Evolutionary conservation across 2,329 filamentous ascomycete species (phyloP).

Genomic region (Triangularia verruculosa): DNA sequence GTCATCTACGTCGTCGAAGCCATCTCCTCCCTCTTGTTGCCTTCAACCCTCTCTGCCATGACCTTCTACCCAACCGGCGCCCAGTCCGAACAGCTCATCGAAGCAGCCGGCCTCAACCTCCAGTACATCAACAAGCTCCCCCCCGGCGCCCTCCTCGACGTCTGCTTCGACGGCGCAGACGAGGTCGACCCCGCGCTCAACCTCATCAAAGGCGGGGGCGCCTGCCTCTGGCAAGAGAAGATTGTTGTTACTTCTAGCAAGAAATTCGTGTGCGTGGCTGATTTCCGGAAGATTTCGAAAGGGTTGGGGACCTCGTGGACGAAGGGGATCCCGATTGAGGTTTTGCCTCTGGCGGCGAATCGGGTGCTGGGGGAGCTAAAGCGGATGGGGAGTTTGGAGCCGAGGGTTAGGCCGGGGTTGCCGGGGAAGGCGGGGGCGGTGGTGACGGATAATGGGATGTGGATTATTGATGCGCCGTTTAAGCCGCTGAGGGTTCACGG

Average conservation of each 20-base stretch:
- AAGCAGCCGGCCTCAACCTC: constrained; percentile 71
- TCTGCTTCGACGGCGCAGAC: constrained; percentile 94
- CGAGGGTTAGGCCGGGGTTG: constrained; percentile 68
- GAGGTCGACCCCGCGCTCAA: constrained; percentile 94
- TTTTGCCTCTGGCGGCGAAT: constrained; percentile 78
- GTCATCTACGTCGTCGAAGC: constrained; percentile 84
- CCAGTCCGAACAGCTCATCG: constrained; percentile 84
- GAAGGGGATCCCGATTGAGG: constrained; percentile 84
- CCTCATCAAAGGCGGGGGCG: constrained; percentile 95
- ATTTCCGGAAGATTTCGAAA: constrained; percentile 88
- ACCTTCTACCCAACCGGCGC: constrained; percentile 90
- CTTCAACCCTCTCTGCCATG: constrained; percentile 57
- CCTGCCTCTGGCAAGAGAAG: constrained; percentile 98
- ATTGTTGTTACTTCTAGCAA: constrained; percentile 77
- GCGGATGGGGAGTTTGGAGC: constrained; percentile 68
- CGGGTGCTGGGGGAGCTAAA: constrained; percentile 72
- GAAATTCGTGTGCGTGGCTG: constrained; percentile 74
- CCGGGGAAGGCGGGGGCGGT: constrained; percentile 79
- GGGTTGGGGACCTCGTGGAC: constrained; percentile 75
- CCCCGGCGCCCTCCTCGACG: constrained; percentile 64
- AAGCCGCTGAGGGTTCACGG: constrained; percentile 62
- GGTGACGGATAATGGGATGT: constrained; percentile 77
- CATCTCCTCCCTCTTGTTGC: constrained; percentile 60
- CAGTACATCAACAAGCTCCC: constrained; percentile 72
- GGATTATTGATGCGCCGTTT: constrained; percentile 92